Conservation (phyloP, 2,329 filamentous ascomycete genomes). For the Chrysoporthe austroafricana region DNA sequence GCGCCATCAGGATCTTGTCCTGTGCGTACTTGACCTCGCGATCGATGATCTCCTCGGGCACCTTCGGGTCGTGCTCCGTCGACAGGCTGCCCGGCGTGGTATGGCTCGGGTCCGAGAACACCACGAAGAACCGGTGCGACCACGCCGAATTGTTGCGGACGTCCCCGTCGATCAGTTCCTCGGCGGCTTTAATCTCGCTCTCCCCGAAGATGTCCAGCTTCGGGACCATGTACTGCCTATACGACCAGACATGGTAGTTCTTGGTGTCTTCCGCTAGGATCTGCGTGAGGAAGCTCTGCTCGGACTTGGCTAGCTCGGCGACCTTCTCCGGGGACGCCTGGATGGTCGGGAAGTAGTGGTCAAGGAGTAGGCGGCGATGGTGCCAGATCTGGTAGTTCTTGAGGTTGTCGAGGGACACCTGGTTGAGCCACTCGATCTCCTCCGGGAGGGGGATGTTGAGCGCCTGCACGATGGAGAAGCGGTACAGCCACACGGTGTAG, state of each 20-base stretch:
- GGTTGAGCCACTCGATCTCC: constrained; percentile 86
- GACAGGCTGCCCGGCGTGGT: constrained; percentile 53
- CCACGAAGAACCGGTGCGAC: constrained; percentile 95
- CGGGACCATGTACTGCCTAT: constrained; percentile 73
- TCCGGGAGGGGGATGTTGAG: constrained; percentile 67
- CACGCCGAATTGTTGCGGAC: constrained; percentile 96
- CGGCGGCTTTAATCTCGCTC: constrained; percentile 73
- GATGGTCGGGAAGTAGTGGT: constrained; percentile 62
- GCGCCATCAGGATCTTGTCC: constrained; percentile 74
- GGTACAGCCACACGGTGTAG: constrained; percentile 98
- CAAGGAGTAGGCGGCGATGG: constrained; percentile 68
- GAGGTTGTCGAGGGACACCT: constrained; percentile 78
- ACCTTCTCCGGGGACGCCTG: constrained; percentile 60
- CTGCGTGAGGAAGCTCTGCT: constrained; percentile 73
- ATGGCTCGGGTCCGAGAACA: constrained; percentile 67
- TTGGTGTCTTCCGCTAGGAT: constrained; percentile 90
- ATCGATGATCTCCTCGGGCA: constrained; percentile 68
- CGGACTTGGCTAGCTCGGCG: constrained; percentile 63
- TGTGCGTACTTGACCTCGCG: constrained; percentile 77
- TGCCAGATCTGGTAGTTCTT: constrained; percentile 99
- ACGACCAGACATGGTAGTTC: constrained; percentile 99
- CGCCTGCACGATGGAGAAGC: constrained; percentile 75
- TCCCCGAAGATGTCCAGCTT: constrained; percentile 68
- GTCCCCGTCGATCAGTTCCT: constrained; percentile 75
- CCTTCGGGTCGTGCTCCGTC: constrained; percentile 56